Evolutionary conservation across 1,284 basidiomycete genomes (phyloP).

Genomic region (Fomitopsis betulina): DNA sequence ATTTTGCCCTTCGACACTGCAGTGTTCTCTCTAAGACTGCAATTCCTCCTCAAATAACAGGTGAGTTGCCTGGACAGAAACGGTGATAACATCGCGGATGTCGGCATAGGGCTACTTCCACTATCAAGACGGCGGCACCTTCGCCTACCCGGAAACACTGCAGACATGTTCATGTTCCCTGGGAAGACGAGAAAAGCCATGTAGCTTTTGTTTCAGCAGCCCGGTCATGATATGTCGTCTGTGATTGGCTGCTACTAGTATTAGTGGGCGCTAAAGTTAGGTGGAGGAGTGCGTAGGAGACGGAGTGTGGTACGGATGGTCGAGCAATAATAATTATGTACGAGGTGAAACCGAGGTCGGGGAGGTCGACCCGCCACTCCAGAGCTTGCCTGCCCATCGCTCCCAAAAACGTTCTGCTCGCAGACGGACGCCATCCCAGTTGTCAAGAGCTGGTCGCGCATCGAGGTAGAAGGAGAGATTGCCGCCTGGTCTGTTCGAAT

Average conservation of each 20-base stretch:
- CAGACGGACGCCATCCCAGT: slow-evolving; percentile 86
- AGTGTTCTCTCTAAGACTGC: no score
- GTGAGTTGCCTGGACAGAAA: no score
- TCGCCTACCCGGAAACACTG: neutral
- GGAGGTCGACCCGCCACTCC: slow-evolving; percentile 16
- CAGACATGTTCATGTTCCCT: neutral
- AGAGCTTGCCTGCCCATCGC: slow-evolving; percentile 33
- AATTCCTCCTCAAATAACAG: neutral
- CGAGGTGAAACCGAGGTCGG: slow-evolving; percentile 17
- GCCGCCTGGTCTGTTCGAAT: slow-evolving; percentile 36
- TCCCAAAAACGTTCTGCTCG: slow-evolving; percentile 50
- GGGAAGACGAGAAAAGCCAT: neutral
- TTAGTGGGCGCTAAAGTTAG: slow-evolving; percentile 3
- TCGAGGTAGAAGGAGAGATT: slow-evolving; percentile 88
- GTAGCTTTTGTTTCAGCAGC: neutral
- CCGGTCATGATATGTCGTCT: neutral
- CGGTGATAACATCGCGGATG: neutral
- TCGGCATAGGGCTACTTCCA: neutral
- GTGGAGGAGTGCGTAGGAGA: neutral
- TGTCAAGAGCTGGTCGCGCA: slow-evolving; percentile 90
- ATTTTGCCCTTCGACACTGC: neutral
- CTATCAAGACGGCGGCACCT: neutral
- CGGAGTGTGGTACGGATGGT: neutral
- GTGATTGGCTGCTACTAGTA: slow-evolving; percentile 2
- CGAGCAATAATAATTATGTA: slow-evolving; percentile 2